A percentile compares a stretch with the other conserved stretches of the same genome.
phyloP scores from a whole-genome alignment of 257 asterid genomes.

The Handroanthus guayacan region DNA sequence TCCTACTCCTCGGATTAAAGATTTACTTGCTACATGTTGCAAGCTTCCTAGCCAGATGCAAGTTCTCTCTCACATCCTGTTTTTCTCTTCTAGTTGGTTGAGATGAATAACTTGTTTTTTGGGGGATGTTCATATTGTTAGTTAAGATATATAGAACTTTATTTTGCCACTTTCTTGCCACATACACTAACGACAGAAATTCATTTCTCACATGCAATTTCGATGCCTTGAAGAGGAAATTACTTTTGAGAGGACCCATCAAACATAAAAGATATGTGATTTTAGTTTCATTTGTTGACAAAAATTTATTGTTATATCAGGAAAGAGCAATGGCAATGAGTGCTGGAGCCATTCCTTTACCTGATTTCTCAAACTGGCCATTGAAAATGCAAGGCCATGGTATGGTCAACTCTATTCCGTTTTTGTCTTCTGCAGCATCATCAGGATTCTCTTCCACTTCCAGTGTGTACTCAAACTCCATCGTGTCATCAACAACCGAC shows the following conservation, averaged over 20 bases:
- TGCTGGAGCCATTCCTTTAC: constrained; percentile 52
- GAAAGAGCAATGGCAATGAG: constrained; percentile 29
- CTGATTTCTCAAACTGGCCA: constrained; percentile 68
- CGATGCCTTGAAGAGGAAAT: not conserved
- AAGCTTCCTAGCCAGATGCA: no score
- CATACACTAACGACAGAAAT: not conserved
- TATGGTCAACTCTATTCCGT: constrained; percentile 50
- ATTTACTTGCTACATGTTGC: no score
- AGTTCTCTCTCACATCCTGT: no score
- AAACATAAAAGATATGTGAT: not conserved
- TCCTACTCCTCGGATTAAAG: no score
- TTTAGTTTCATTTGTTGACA: not conserved
- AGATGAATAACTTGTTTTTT: no score
- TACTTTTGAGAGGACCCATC: not conserved
- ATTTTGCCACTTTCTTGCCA: not conserved
- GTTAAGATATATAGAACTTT: not conserved
- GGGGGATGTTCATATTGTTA: not conserved
- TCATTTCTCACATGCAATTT: not conserved
- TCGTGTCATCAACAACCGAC: constrained; percentile 36
- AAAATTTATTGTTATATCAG: not conserved
- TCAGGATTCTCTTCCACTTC: constrained; percentile 65
- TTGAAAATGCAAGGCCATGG: constrained; percentile 67
- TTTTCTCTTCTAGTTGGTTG: no score
- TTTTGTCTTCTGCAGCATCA: constrained; percentile 72
- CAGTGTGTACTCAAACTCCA: constrained; percentile 35